These are phyloP conservation scores for Vaccinium corymbosum DNA, from an alignment of 148 eudicot genomes.

Conservation along the genomic window DNA sequence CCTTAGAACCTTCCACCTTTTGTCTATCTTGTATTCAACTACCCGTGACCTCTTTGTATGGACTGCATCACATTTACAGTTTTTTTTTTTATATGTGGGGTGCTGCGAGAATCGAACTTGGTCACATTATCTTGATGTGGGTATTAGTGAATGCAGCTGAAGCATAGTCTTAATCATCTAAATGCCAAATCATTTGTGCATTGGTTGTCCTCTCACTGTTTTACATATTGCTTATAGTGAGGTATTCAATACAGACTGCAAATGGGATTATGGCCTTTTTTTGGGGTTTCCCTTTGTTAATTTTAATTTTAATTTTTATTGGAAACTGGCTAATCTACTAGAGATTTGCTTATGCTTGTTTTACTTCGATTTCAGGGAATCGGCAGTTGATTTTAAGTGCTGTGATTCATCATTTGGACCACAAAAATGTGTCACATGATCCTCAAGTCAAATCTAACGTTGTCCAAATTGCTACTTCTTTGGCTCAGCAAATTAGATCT, in stretches of 20 bases:
- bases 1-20: too few species aligned
- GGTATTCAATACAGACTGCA: neutral
- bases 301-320: neutral
- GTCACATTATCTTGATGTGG: neutral
- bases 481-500: conserved; percentile 78
- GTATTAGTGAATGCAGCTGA: neutral
- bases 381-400: conserved; percentile 60
- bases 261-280: neutral
- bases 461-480: conserved; percentile 66
- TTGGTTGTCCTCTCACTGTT: neutral
- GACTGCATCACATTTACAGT: too few species aligned
- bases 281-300: neutral
- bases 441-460: conserved; percentile 63
- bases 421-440: conserved; percentile 81
- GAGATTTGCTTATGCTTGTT: neutral
- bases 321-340: neutral
- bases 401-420: conserved; percentile 90
- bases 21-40: too few species aligned
- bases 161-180: neutral
- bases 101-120: too few species aligned
- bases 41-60: too few species aligned
- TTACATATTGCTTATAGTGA: neutral
- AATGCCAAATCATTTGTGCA: neutral
- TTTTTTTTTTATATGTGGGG: neutral
- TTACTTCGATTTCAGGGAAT: conserved; percentile 47